A percentile compares a stretch with the other conserved stretches of the same genome.
phyloP scores from a whole-genome alignment of 805 yeast genomes.

The Yarrowia hollandica region DNA sequence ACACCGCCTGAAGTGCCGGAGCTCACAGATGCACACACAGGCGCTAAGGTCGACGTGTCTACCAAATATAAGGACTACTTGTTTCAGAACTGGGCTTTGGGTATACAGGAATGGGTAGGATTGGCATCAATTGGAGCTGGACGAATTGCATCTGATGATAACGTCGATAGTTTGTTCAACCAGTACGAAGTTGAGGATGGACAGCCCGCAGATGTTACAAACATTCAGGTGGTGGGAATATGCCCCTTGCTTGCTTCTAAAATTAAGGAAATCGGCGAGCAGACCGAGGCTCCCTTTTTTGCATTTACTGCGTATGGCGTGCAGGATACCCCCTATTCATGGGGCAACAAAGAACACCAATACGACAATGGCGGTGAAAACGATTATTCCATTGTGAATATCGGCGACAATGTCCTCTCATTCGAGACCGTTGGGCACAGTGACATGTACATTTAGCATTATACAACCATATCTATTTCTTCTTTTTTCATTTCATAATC shows the following conservation, averaged over 20 bases:
- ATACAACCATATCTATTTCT: not conserved
- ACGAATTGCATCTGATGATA: constrained; percentile 23
- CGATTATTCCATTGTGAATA: constrained; percentile 31
- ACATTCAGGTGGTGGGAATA: not conserved
- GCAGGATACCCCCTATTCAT: constrained; percentile 35
- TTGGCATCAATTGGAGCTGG: constrained; percentile 33
- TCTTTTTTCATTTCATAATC: not conserved
- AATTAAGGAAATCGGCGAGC: constrained; percentile 22
- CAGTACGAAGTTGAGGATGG: constrained; percentile 31
- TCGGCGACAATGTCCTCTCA: constrained; percentile 1
- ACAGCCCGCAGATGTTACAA: not conserved
- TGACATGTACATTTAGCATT: constrained; percentile 23
- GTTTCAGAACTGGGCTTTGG: constrained; percentile 33
- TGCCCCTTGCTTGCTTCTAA: constrained; percentile 11
- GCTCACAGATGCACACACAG: constrained; percentile 5
- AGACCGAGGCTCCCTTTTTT: not conserved
- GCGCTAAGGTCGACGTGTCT: not conserved
- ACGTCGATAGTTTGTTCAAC: constrained; percentile 32
- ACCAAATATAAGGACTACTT: constrained; percentile 2
- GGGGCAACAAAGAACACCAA: constrained; percentile 34
- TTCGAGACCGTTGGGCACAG: constrained; percentile 24
- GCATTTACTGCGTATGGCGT: constrained; percentile 33
- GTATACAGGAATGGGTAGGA: constrained; percentile 34
- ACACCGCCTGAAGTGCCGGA: constrained; percentile 4
- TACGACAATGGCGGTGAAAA: constrained; percentile 35